Conservation (phyloP, 2,329 filamentous ascomycete genomes). For the Xylaria digitata region DNA sequence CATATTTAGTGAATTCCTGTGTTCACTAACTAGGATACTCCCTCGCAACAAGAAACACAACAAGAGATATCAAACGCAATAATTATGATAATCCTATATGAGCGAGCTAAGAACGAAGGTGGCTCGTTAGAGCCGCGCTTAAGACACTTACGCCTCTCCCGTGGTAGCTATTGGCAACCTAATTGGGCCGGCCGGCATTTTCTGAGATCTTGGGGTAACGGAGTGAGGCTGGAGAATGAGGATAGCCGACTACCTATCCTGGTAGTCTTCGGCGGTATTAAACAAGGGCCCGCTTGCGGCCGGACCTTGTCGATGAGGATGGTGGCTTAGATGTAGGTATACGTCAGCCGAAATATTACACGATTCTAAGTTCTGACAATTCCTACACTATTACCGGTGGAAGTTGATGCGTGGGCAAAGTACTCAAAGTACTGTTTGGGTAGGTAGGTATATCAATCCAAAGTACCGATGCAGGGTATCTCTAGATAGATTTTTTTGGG, state of each 20-base stretch:
- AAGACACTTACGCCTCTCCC: conserved; percentile 7
- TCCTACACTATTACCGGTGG: conserved; percentile 5
- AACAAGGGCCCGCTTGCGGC: conserved; percentile 8
- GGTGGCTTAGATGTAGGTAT: conserved; percentile 25
- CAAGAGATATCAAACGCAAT: background rate
- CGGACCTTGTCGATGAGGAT: conserved; percentile 5
- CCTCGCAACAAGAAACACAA: background rate
- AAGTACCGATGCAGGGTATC: conserved; percentile 25
- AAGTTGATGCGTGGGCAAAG: conserved; percentile 11
- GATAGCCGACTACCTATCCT: background rate
- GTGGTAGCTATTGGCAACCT: conserved; percentile 14
- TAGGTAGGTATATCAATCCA: background rate
- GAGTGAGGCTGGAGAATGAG: conserved; percentile 28
- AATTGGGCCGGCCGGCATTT: conserved; percentile 14
- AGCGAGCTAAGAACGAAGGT: conserved; percentile 8
- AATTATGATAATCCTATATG: conserved; percentile 10
- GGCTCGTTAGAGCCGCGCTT: conserved; percentile 4
- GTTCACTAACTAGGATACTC: background rate
- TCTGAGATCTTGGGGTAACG: conserved; percentile 14
- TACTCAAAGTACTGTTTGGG: background rate
- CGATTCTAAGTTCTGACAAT: conserved; percentile 12
- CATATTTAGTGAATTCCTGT: background rate
- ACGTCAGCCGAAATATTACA: conserved; percentile 31
- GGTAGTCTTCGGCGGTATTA: conserved; percentile 9
- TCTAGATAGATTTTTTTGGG: conserved; percentile 35